Evolutionary conservation across 78 protist genomes (phyloP), one percentile per base, ranked within the genome.

Genomic region (Chrysochromulina tobinii): DNA sequence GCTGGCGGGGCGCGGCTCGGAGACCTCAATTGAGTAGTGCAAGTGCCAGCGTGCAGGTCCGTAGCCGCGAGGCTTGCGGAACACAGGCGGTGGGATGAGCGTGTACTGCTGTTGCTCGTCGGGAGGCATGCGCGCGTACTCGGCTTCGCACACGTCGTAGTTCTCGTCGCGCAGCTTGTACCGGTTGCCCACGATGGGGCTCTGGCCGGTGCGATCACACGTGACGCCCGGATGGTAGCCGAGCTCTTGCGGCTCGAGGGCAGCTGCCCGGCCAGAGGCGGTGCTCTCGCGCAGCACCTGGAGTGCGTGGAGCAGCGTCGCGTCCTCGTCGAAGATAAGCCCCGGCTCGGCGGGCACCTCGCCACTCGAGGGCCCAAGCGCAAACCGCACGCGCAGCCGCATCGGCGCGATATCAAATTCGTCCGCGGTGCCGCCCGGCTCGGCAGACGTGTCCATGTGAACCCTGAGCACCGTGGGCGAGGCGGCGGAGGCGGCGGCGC

Each of bases 201-300:
- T n/a, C 79, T 14, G 6, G 79, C 79, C 79, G 12, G 79, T 69
- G 50, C 79, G 79, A n/a, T 69, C 79, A 12, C 79, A 69, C 54
- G 79, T 69, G 12, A 69, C 79, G 51, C 79, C 79, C 12, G 79
- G 79, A n/a, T 69, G 79, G 79, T 69, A 69, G 79, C 79, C 79
- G 55, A 69, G 38, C 79, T 69, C 79, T 4, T n/a, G 38, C 38
- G 79, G 53, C 14, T 5, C 7, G 23, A 27, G 79, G 15, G 6
- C 12, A 27, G 51, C 53, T 3, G 23, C 12, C 53, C 6, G 51
- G 51, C n/a, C n/a, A 27, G 79, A 69, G 15, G 79, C 7, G 23
- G 64, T 59, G 23, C 23, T 59, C 79, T 69, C 79, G 55, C 79
- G 79, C 14, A 69, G 79, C 54, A 27, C 51, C 79, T 69, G 79